Conservation (phyloP, 331 rosid species). For the Acacia pycnantha region DNA sequence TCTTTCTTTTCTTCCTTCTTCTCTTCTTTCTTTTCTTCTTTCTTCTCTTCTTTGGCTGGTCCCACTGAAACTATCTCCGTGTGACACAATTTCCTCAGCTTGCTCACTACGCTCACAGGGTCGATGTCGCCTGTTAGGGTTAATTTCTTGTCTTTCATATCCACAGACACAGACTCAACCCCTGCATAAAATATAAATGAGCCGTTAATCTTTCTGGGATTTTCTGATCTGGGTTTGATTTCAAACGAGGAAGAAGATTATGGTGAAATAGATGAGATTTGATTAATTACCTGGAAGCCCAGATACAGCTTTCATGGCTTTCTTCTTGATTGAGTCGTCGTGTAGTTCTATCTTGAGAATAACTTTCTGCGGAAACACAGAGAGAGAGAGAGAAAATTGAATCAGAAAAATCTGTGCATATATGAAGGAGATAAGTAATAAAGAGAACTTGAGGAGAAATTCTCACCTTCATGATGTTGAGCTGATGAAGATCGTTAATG, state of each 20-base stretch:
- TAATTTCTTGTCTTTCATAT: conserved; percentile 66
- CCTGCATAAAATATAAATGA: conserved; percentile 44
- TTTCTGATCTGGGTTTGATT: background rate
- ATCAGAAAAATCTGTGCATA: background rate
- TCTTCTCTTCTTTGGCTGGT: conserved; percentile 54
- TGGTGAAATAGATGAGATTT: background rate
- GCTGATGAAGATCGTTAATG: background rate
- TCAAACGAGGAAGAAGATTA: background rate
- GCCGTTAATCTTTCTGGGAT: background rate
- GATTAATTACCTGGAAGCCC: conserved; percentile 62
- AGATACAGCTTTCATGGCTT: conserved; percentile 69
- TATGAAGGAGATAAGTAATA: background rate
- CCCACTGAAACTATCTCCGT: conserved; percentile 64
- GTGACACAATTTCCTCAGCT: conserved; percentile 56
- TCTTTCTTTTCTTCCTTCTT: conserved; percentile 22
- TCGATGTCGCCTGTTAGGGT: conserved; percentile 67
- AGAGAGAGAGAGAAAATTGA: background rate
- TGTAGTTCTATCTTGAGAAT: conserved; percentile 51
- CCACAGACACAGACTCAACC: conserved; percentile 68
- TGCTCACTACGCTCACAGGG: conserved; percentile 50
- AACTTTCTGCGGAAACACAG: conserved; percentile 48
- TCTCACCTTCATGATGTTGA: conserved; percentile 38
- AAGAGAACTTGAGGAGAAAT: background rate
- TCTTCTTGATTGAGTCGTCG: conserved; percentile 57
- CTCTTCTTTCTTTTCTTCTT: conserved; percentile 43